Conservation (phyloP, 2,329 filamentous ascomycete species). For the Stemphylium lycopersici region DNA sequence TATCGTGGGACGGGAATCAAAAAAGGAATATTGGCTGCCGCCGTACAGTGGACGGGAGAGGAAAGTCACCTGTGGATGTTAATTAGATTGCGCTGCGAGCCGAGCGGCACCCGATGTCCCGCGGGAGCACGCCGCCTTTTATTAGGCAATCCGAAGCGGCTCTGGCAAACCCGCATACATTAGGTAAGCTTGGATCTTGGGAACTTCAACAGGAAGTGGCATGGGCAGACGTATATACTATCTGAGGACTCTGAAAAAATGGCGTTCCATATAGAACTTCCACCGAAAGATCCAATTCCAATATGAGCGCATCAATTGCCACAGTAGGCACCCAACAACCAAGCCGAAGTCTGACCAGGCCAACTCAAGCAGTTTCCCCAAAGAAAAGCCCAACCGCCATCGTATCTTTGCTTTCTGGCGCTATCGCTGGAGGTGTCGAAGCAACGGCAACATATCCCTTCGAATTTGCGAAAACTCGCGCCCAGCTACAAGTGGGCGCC, state of each 20-base stretch:
- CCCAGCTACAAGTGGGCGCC: conserved; percentile 30
- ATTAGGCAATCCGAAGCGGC: background rate
- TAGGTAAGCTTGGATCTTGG: too few species aligned
- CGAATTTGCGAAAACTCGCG: conserved; percentile 44
- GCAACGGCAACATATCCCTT: conserved; percentile 55
- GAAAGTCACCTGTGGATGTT: background rate
- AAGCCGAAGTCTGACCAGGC: background rate
- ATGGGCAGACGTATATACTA: background rate
- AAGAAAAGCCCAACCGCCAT: conserved; percentile 12
- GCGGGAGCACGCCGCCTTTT: background rate
- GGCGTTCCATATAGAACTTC: background rate
- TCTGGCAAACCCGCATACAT: background rate
- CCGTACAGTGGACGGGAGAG: background rate
- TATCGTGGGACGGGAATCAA: background rate
- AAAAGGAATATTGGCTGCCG: background rate
- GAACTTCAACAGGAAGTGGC: background rate
- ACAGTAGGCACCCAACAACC: background rate
- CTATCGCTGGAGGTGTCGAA: conserved; percentile 60
- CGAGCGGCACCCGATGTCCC: background rate
- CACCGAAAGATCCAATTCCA: background rate
- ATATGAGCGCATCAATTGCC: conserved; percentile 12
- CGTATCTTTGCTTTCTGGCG: conserved; percentile 57
- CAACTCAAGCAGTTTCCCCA: background rate
- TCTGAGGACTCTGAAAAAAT: background rate
- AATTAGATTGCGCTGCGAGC: background rate